A percentile compares a stretch with the other conserved stretches of the same genome.
phyloP scores from a whole-genome alignment of 495 filamentous ascomycete genomes.

The Cairneyella variabilis region DNA sequence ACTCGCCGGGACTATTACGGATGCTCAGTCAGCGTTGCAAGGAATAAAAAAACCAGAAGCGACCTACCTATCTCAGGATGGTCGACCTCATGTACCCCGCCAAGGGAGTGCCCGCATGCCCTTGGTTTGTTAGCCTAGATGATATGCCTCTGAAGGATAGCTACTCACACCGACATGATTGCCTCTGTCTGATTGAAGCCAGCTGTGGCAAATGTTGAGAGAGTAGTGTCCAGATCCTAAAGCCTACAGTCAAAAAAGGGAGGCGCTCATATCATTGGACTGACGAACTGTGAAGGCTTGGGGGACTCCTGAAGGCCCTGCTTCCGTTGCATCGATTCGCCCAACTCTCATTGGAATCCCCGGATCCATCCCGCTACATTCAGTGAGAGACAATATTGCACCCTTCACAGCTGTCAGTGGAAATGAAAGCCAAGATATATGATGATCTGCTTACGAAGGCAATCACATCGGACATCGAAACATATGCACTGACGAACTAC shows the following conservation, averaged over 20 bases:
- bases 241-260: background rate
- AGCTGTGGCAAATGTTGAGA: slow-evolving; percentile 20
- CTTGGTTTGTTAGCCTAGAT: slow-evolving; percentile 4
- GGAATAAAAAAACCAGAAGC: background rate
- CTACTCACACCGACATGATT: slow-evolving; percentile 17
- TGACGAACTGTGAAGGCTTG: slow-evolving; percentile 21
- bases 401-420: background rate
- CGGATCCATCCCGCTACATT: slow-evolving; percentile 23
- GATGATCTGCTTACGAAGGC: slow-evolving; percentile 14
- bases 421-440: background rate
- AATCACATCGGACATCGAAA: slow-evolving; percentile 35
- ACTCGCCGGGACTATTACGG: background rate
- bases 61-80: slow-evolving; percentile 16
- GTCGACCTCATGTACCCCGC: slow-evolving; percentile 14
- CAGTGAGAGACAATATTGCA: slow-evolving; percentile 23
- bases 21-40: background rate
- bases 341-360: slow-evolving; percentile 35
- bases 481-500: slow-evolving; percentile 29
- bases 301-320: slow-evolving; percentile 39
- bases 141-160: background rate
- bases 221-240: slow-evolving; percentile 13
- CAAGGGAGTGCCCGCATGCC: slow-evolving; percentile 21
- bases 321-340: slow-evolving; percentile 37
- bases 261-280: too few species aligned
- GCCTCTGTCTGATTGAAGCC: slow-evolving; percentile 24